phyloP scores from a whole-genome alignment of 192 early-diverging fungal genomes.

The Dimargaris cristalligena region DNA sequence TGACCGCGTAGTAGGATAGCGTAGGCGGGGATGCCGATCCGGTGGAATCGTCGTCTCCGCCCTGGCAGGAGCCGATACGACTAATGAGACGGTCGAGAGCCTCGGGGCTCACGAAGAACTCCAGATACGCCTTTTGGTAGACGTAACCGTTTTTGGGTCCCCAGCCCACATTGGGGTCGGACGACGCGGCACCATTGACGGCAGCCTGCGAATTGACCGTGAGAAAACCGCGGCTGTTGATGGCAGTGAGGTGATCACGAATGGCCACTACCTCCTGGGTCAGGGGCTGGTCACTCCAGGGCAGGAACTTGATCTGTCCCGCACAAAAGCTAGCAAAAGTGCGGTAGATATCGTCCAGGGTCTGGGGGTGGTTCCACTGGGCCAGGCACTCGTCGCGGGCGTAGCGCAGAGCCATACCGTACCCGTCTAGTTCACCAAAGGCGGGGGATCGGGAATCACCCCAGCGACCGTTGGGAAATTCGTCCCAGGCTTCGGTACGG shows the following conservation, averaged over 20 bases:
- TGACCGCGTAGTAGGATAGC: conserved; percentile 82
- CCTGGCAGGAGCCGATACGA: conserved; percentile 27
- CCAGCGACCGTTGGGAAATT: conserved; percentile 97
- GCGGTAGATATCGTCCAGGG: conserved; percentile 43
- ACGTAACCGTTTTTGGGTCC: conserved; percentile 91
- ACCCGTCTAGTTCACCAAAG: conserved; percentile 67
- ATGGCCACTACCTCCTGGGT: conserved; percentile 62
- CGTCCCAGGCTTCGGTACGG: conserved; percentile 89
- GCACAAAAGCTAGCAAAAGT: conserved; percentile 76
- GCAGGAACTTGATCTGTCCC: conserved; percentile 61
- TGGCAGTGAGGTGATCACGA: conserved; percentile 39
- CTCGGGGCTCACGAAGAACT: conserved; percentile 79
- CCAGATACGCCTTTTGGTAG: conserved; percentile 92
- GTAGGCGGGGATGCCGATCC: conserved; percentile 24
- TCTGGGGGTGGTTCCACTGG: conserved; percentile 65
- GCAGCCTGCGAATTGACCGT: conserved; percentile 94
- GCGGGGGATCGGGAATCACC: conserved; percentile 90
- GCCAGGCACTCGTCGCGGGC: conserved; percentile 44
- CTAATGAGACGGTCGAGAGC: conserved; percentile 42
- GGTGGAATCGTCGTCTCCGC: neutral
- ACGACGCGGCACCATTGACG: conserved; percentile 71
- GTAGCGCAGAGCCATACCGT: conserved; percentile 63
- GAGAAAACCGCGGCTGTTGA: conserved; percentile 74
- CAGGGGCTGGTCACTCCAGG: conserved; percentile 80
- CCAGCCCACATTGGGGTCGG: conserved; percentile 75